Conservation (phyloP, 306 rosid genomes). For the Adenanthera pavonina region DNA sequence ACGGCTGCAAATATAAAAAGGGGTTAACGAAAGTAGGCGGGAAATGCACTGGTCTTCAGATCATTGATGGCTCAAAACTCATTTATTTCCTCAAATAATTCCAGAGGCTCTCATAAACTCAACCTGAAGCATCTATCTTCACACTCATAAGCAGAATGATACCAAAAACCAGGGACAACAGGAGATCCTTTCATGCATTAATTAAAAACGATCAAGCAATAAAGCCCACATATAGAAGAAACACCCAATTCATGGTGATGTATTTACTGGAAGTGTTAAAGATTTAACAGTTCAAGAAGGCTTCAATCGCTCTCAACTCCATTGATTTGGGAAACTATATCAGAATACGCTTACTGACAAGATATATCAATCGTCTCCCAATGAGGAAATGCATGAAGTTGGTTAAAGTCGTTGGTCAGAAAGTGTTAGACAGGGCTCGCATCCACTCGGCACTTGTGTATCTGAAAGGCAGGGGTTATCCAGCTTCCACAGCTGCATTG, state of each 20-base stretch:
- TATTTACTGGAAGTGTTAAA: constrained; percentile 27
- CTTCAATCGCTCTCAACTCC: constrained; percentile 26
- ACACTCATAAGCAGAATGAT: constrained; percentile 9
- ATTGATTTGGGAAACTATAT: constrained; percentile 38
- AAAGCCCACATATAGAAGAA: constrained; percentile 18
- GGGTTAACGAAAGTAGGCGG: background rate
- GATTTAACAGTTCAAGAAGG: constrained; percentile 21
- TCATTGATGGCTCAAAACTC: background rate
- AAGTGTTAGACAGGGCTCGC: constrained; percentile 58
- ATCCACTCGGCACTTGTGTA: constrained; percentile 88
- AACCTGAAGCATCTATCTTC: constrained; percentile 22
- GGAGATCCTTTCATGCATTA: constrained; percentile 10
- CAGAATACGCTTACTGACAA: constrained; percentile 24
- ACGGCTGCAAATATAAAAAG: background rate
- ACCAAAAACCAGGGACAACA: constrained; percentile 8
- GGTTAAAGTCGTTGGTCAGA: background rate
- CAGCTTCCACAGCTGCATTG: constrained; percentile 99
- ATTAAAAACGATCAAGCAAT: constrained; percentile 28
- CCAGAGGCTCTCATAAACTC: background rate
- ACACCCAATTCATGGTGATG: constrained; percentile 30
- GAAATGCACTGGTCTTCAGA: background rate
- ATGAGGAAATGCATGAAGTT: constrained; percentile 18
- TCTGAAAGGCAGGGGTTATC: constrained; percentile 98
- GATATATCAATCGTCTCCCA: background rate
- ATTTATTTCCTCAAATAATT: background rate